Base-by-base conservation (phyloP, 169 alveolate species). In the Cyclospora cayetanensis region DNA sequence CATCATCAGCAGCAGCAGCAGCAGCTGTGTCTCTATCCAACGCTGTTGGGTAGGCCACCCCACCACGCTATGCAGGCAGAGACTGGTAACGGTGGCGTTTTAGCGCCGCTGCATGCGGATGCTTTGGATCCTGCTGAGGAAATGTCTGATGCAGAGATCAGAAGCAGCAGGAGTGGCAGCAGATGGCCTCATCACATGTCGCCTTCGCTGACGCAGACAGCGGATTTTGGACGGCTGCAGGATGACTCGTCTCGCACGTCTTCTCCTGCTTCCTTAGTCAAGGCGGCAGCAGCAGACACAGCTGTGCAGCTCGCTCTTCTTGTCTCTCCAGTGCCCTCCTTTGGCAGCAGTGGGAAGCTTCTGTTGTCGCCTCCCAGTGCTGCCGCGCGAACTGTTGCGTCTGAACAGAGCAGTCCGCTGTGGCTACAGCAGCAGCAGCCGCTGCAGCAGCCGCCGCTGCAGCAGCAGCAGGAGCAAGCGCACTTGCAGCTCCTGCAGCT, bases 101-200 rank as follows among this genome's bases (percentile, higher is more conserved):
- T 70, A 18, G 53, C 39, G 52, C 52, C 82, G 52, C 39, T 70
- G 35, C 25, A 60, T 31, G 34, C 41, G 18, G 86, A 25, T 22
- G 60, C 65, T 42, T 27, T 35, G 18, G 41, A 60, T 74, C 43
- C 86, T 41, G 65, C 86, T n/a, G 66, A n/a, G n/a, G n/a, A n/a
- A n/a, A n/a, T n/a, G n/a, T n/a, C 86, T 41, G 66, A 39, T 4
- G 42, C 65, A 41, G 3, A 60, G 25, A 41, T 60, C 85, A 74
- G 85, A 39, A 74, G 41, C 86, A 42, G 86, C 86, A 74, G 66
- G 55, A 72, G 46, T 37, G 43, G 86, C 86, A 74, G 66, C 86
- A 74, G 55, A 65, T 74, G 86, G 86, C 66, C 43, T 60, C 86
- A 39, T 60, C 86, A 42, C 1, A 4, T 65, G 0, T n/a, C 20